phyloP scores from a whole-genome alignment of 2,329 filamentous ascomycete species.

The Leptographium procerum region DNA sequence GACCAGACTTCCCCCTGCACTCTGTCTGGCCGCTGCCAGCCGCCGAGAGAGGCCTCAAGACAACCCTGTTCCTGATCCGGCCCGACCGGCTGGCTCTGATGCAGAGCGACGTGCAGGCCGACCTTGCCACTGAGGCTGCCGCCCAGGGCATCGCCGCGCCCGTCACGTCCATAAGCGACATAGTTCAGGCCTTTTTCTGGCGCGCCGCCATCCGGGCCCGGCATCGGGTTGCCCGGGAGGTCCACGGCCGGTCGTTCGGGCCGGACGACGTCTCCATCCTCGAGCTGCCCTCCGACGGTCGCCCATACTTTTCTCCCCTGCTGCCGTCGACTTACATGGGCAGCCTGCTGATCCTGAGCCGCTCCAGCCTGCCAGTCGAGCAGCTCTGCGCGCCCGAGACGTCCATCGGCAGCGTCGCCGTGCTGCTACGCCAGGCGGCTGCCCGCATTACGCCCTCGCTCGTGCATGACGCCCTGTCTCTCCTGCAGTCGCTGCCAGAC shows the following conservation, averaged over 20 bases:
- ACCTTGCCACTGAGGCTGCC: not conserved
- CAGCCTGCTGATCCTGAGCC: not conserved
- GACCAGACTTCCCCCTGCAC: not conserved
- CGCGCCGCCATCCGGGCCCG: not conserved
- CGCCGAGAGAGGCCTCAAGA: not conserved
- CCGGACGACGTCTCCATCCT: not conserved
- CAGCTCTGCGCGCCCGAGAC: not conserved
- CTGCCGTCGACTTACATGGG: conserved; percentile 1
- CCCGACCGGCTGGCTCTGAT: not conserved
- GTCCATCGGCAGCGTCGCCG: not conserved
- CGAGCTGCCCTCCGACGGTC: conserved; percentile 1
- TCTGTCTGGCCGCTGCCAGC: not conserved
- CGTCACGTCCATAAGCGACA: not conserved
- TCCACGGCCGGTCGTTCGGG: not conserved
- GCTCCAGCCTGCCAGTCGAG: not conserved
- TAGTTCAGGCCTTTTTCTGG: conserved; percentile 2
- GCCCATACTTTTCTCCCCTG: not conserved
- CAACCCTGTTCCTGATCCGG: not conserved
- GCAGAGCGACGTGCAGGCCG: not conserved
- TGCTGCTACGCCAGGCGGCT: not conserved
- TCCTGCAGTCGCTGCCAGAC: not conserved
- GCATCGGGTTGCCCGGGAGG: not conserved
- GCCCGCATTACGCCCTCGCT: not conserved
- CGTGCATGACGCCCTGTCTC: not conserved
- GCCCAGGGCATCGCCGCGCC: not conserved